Percentiles rank a stretch among this genome's conserved stretches.
Conservation (phyloP, 2,329 filamentous ascomycete species). For the Colletotrichum sp. region DNA sequence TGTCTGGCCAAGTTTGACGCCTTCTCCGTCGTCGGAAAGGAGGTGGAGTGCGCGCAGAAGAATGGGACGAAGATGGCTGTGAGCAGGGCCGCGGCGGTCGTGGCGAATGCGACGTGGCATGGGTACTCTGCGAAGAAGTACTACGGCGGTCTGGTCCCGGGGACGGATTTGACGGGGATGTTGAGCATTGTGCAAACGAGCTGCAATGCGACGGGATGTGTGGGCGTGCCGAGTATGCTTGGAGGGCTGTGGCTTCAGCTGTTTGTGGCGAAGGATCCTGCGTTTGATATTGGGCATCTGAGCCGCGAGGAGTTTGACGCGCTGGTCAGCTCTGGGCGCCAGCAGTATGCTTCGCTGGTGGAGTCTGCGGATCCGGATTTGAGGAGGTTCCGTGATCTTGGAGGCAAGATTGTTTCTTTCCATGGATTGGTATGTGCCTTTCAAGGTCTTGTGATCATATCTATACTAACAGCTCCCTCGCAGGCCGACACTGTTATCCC, state of each 20-base stretch:
- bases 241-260: neutral
- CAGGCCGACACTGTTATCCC: slow-evolving; percentile 26
- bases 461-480: slow-evolving; percentile 25
- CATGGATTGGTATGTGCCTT: slow-evolving; percentile 37
- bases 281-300: neutral
- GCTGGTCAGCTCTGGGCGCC: neutral
- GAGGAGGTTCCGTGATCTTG: slow-evolving; percentile 38
- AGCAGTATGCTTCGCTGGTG: neutral
- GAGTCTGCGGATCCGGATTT: slow-evolving; percentile 26
- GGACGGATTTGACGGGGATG: neutral
- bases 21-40: slow-evolving; percentile 8
- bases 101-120: neutral
- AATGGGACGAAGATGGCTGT: neutral
- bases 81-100: neutral
- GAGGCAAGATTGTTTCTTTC: slow-evolving; percentile 40
- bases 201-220: neutral
- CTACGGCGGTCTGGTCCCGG: neutral
- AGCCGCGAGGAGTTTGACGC: neutral
- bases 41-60: neutral
- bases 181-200: neutral
- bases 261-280: neutral
- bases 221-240: neutral
- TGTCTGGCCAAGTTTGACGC: slow-evolving; percentile 29
- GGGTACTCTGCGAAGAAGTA: neutral
- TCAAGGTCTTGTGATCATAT: neutral